Conservation (phyloP, 371 early-diverging fungal species). For the Lichtheimia ramosa region DNA sequence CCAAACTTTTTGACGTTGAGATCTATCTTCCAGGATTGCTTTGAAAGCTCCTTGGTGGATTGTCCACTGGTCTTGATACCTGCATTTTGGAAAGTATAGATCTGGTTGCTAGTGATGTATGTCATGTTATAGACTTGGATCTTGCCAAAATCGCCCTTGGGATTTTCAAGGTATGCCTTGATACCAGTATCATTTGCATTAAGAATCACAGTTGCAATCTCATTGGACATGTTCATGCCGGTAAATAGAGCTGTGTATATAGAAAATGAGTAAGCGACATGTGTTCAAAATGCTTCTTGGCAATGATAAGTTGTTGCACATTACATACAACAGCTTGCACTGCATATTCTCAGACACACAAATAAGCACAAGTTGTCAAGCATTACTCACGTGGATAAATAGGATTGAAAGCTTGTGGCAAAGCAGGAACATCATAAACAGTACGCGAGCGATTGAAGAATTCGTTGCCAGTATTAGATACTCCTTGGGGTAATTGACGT, state of each 20-base stretch:
- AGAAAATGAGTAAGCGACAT: background rate
- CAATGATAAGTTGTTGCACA: too few relatives aligned
- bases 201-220: conserved; percentile 23
- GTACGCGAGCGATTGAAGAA: conserved; percentile 48
- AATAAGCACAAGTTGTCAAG: background rate
- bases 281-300: too few relatives aligned
- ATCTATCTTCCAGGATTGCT: conserved; percentile 48
- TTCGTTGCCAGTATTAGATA: conserved; percentile 48
- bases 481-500: conserved; percentile 32
- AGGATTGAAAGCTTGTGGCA: conserved; percentile 52
- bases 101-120: conserved; percentile 41
- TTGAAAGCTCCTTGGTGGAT: conserved; percentile 47
- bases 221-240: conserved; percentile 35
- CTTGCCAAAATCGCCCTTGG: conserved; percentile 8
- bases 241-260: conserved; percentile 26
- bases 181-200: conserved; percentile 10
- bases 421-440: conserved; percentile 36
- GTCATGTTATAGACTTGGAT: conserved; percentile 20
- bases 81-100: conserved; percentile 37
- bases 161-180: conserved; percentile 13
- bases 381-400: conserved; percentile 34
- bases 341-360: background rate
- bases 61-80: conserved; percentile 46
- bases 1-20: conserved; percentile 31
- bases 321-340: too few relatives aligned